phyloP scores from a whole-genome alignment of 495 filamentous ascomycete species.

The Penicillium fimorum region DNA sequence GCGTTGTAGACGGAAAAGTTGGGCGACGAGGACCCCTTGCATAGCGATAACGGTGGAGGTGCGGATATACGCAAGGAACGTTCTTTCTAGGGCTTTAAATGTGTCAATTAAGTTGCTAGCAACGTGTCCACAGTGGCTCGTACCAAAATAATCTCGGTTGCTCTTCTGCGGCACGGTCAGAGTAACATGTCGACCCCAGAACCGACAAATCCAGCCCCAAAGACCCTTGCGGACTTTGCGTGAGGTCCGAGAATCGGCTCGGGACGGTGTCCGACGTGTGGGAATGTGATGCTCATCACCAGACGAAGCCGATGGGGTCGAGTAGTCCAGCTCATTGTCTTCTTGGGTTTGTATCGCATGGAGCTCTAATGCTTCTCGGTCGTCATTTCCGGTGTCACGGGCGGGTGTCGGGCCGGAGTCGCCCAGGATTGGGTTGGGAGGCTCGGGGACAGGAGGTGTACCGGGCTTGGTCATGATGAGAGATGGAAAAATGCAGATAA shows the following conservation, averaged over 20 bases:
- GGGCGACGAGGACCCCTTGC: conserved; percentile 62
- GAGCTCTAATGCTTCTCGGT: conserved; percentile 34
- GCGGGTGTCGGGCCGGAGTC: conserved; percentile 30
- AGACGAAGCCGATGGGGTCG: conserved; percentile 33
- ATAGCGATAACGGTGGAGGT: conserved; percentile 69
- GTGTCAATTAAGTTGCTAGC: neutral
- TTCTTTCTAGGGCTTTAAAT: conserved; percentile 68
- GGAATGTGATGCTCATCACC: conserved; percentile 37
- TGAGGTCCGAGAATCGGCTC: conserved; percentile 14
- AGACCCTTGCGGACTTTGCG: conserved; percentile 24
- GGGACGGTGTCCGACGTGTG: conserved; percentile 28
- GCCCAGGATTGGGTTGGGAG: conserved; percentile 8
- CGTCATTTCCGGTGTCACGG: conserved; percentile 4
- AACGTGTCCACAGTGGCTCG: neutral
- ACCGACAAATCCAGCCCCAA: conserved; percentile 27
- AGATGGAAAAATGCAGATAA: neutral
- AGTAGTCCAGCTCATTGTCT: conserved; percentile 22
- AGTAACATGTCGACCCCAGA: conserved; percentile 44
- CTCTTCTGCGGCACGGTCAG: conserved; percentile 43
- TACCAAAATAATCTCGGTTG: conserved; percentile 49
- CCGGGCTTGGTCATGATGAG: conserved; percentile 12
- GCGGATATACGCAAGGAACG: conserved; percentile 74
- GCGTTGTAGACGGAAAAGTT: conserved; percentile 69
- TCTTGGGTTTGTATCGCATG: conserved; percentile 29
- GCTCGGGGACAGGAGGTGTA: conserved; percentile 6